These are phyloP conservation scores for Sugiyamaella mastotermitis DNA, from an alignment of 805 yeast species.

Conservation along the genomic window DNA sequence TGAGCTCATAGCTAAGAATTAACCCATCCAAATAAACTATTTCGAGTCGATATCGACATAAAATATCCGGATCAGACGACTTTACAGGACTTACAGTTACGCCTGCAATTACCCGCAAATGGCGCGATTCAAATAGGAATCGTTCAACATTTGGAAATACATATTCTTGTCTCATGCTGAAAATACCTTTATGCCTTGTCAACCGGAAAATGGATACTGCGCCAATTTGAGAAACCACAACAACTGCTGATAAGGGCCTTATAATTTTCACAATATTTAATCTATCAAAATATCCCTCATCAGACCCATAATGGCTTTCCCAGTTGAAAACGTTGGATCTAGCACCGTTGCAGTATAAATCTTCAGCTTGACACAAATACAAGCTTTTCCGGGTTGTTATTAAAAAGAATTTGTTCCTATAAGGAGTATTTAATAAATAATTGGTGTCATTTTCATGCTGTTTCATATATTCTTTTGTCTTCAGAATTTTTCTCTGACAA, in stretches of 20 bases:
- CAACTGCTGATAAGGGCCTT: conserved; percentile 36
- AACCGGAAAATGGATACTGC: conserved; percentile 38
- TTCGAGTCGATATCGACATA: conserved; percentile 5
- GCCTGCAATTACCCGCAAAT: conserved; percentile 13
- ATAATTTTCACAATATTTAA: conserved; percentile 31
- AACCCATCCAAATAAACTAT: conserved; percentile 17
- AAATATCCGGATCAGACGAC: conserved; percentile 1
- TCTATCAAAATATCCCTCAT: conserved; percentile 22
- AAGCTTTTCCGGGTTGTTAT: conserved; percentile 41
- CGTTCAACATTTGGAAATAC: conserved; percentile 20
- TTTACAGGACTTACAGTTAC: conserved; percentile 13
- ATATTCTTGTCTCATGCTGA: conserved; percentile 39
- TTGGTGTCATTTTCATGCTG: neutral
- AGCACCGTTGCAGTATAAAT: conserved; percentile 44
- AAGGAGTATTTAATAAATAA: conserved; percentile 20
- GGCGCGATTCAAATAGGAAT: conserved; percentile 6
- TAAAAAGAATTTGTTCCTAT: conserved; percentile 32
- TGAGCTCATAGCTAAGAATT: conserved; percentile 9
- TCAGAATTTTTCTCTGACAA: conserved; percentile 11
- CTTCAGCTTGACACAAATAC: conserved; percentile 41
- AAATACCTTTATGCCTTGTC: conserved; percentile 37
- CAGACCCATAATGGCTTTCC: conserved; percentile 17
- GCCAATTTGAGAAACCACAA: conserved; percentile 41
- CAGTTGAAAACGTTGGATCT: conserved; percentile 39
- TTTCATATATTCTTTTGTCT: conserved; percentile 9